Percentiles rank a stretch among this genome's conserved stretches.
Conservation (phyloP, 768 basidiomycete species). For the Macrolepiota dolichaula region DNA sequence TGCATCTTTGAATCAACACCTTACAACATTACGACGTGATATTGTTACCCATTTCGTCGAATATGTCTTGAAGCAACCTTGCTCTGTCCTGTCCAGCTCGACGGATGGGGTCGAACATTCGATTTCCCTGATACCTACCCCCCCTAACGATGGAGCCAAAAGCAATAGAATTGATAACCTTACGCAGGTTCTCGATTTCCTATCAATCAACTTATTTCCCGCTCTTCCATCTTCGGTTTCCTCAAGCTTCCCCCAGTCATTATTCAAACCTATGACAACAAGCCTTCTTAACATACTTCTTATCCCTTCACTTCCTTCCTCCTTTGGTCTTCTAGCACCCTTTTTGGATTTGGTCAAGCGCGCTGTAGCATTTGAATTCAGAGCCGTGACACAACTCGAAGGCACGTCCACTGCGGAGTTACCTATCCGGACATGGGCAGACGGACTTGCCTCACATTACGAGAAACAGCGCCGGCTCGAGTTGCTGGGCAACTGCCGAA, state of each 20-base stretch:
- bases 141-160: conserved; percentile 36
- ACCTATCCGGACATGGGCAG: conserved; percentile 65
- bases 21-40: conserved; percentile 65
- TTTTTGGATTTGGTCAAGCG: conserved; percentile 56
- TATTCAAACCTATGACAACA: conserved; percentile 58
- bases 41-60: conserved; percentile 59
- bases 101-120: conserved; percentile 37
- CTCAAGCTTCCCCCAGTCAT: conserved; percentile 46
- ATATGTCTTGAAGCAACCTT: conserved; percentile 50
- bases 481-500: conserved; percentile 62
- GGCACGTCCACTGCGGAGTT: conserved; percentile 44
- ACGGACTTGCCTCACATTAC: conserved; percentile 69
- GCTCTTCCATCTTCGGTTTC: conserved; percentile 46
- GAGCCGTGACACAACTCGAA: conserved; percentile 46
- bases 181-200: conserved; percentile 56
- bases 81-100: conserved; percentile 34
- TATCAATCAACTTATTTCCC: conserved; percentile 54
- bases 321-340: conserved; percentile 51
- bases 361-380: conserved; percentile 68
- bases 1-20: conserved; percentile 48
- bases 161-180: conserved; percentile 52
- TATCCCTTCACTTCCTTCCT: conserved; percentile 65
- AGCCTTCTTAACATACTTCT: conserved; percentile 67
- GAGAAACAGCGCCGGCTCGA: conserved; percentile 68
- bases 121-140: conserved; percentile 44